phyloP scores from a whole-genome alignment of 805 yeast genomes.

The Sugiyamaella americana region DNA sequence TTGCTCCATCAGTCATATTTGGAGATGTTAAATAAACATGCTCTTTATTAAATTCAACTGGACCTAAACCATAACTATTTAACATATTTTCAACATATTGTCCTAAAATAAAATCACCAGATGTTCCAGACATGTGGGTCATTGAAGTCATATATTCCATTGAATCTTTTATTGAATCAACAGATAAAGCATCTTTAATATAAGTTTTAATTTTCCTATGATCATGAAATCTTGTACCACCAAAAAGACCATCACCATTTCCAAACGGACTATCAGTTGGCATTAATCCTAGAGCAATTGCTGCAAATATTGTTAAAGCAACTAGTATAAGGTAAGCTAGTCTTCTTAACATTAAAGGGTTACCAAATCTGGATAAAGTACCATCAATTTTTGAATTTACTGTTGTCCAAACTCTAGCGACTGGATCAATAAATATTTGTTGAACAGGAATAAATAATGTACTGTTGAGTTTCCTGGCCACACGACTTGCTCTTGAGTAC shows the following conservation, averaged over 20 bases:
- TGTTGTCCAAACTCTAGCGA: conserved; percentile 35
- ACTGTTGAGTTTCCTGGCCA: conserved; percentile 16
- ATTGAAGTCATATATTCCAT: conserved; percentile 67
- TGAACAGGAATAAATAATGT: conserved; percentile 38
- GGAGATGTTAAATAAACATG: conserved; percentile 66
- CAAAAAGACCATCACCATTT: conserved; percentile 32
- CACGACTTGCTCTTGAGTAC: conserved; percentile 19
- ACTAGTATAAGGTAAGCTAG: conserved; percentile 63
- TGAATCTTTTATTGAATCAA: conserved; percentile 54
- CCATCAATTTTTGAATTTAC: conserved; percentile 46
- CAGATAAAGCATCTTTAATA: conserved; percentile 48
- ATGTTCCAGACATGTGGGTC: conserved; percentile 86
- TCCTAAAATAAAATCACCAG: conserved; percentile 72
- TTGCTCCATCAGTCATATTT: conserved; percentile 27
- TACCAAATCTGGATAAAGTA: conserved; percentile 61
- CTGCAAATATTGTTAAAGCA: conserved; percentile 49
- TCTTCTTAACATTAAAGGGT: conserved; percentile 77
- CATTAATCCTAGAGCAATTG: conserved; percentile 52
- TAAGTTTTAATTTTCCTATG: conserved; percentile 45
- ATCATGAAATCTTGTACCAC: conserved; percentile 48
- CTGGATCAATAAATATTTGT: conserved; percentile 41
- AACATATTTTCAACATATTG: conserved; percentile 57
- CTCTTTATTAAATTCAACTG: conserved; percentile 45
- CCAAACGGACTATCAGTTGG: conserved; percentile 39
- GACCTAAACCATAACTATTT: conserved; percentile 46